Conservation (phyloP, 192 early-diverging fungal species). For the Ramicandelaber brevisporus region DNA sequence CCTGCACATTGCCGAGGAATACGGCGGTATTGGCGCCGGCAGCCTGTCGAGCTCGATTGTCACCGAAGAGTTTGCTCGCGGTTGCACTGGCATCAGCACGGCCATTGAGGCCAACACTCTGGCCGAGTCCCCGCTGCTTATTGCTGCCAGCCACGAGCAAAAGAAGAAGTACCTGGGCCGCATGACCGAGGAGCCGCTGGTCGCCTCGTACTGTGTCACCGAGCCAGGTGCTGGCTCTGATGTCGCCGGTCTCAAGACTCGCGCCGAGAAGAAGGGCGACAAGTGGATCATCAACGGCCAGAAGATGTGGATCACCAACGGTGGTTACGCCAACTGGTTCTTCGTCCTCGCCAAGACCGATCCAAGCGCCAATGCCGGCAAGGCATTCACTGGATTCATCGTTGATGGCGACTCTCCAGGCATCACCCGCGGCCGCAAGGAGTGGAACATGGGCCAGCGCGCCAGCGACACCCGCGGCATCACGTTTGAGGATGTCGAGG, state of each 20-base stretch:
- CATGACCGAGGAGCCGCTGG: conserved; percentile 86
- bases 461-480: conserved; percentile 77
- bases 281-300: conserved; percentile 61
- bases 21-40: conserved; percentile 71
- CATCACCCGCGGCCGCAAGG: conserved; percentile 79
- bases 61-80: conserved; percentile 77
- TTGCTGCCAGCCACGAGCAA: conserved; percentile 67
- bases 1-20: conserved; percentile 60
- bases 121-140: conserved; percentile 70
- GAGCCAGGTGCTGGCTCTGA: conserved; percentile 58
- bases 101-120: conserved; percentile 92
- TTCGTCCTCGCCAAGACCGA: conserved; percentile 84
- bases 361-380: conserved; percentile 42
- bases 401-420: conserved; percentile 76
- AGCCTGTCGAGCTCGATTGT: conserved; percentile 69
- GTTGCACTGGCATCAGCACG: conserved; percentile 87
- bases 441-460: conserved; percentile 94
- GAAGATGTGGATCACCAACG: conserved; percentile 99
- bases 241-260: conserved; percentile 41
- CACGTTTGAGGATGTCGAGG: conserved; percentile 59
- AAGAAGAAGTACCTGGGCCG: conserved; percentile 94
- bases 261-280: conserved; percentile 48
- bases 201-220: conserved; percentile 82
- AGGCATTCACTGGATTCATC: conserved; percentile 88
- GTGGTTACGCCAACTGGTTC: conserved; percentile 92